phyloP scores from a whole-genome alignment of 2,329 filamentous ascomycete genomes.

The Berkeleyomyces rouxiae region DNA sequence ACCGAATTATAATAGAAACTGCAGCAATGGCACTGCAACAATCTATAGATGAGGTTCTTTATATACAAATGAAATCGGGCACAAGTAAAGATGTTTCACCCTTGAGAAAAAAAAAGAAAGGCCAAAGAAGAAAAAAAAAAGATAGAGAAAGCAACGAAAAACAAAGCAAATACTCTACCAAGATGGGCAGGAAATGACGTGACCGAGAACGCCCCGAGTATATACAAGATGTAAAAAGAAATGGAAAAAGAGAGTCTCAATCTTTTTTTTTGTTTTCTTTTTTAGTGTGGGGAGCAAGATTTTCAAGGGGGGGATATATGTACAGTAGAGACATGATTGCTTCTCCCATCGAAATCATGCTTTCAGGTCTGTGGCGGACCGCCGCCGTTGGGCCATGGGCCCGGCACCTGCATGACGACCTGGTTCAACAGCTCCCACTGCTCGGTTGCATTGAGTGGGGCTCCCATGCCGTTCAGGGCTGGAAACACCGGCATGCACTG shows the following conservation, averaged over 20 bases:
- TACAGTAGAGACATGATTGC: background rate
- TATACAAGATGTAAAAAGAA: no score
- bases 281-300: background rate
- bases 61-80: no score
- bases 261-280: no score
- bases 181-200: background rate
- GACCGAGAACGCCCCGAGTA: no score
- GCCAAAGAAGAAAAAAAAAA: no score
- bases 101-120: no score
- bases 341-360: background rate
- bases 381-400: background rate
- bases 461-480: background rate
- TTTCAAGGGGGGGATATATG: background rate
- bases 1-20: no score
- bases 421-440: conserved; percentile 3
- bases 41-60: no score
- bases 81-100: no score
- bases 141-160: background rate
- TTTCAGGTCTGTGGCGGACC: background rate
- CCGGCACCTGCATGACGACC: background rate
- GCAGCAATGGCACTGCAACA: no score
- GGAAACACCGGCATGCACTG: conserved; percentile 3
- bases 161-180: background rate
- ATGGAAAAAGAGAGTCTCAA: no score
- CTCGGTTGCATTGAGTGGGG: background rate